Conservation (phyloP, 768 basidiomycete species). For the Strobilomyces echinocephalus region DNA sequence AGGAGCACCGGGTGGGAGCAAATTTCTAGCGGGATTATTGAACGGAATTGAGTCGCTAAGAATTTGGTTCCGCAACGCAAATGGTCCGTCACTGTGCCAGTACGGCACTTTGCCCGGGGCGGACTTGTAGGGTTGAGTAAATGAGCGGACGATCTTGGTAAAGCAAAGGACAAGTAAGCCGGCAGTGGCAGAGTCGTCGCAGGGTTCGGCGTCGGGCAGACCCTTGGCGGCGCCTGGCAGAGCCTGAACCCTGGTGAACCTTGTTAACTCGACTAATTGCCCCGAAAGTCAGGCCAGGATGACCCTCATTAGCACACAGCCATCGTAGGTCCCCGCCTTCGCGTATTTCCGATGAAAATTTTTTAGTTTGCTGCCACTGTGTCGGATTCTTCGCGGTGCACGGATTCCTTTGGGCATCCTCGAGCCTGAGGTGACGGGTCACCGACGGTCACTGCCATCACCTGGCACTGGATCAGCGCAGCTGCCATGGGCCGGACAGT, state of each 20-base stretch:
- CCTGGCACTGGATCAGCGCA: not conserved
- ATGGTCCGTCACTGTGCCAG: slow-evolving; percentile 26
- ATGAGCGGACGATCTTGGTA: slow-evolving; percentile 22
- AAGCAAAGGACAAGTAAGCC: slow-evolving; percentile 11
- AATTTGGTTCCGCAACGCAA: slow-evolving; percentile 34
- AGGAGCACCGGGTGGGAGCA: slow-evolving; percentile 26
- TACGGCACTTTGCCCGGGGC: slow-evolving; percentile 28
- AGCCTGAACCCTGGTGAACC: slow-evolving; percentile 29
- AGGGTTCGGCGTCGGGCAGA: slow-evolving; percentile 20
- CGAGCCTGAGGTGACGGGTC: not conserved
- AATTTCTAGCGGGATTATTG: slow-evolving; percentile 33
- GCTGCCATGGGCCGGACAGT: slow-evolving; percentile 1
- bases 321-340: slow-evolving; percentile 36
- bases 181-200: slow-evolving; percentile 14
- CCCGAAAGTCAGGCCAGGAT: slow-evolving; percentile 28
- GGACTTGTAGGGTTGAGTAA: slow-evolving; percentile 24
- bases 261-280: slow-evolving; percentile 27
- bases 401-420: slow-evolving; percentile 2
- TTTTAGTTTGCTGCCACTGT: slow-evolving; percentile 21
- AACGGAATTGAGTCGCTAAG: slow-evolving; percentile 35
- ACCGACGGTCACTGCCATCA: not conserved
- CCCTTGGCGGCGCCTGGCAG: slow-evolving; percentile 25
- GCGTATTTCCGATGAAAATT: slow-evolving; percentile 36
- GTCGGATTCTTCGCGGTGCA: slow-evolving; percentile 6
- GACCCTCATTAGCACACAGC: slow-evolving; percentile 36